phyloP scores from a whole-genome alignment of 805 yeast genomes.

The Yarrowia osloensis region DNA sequence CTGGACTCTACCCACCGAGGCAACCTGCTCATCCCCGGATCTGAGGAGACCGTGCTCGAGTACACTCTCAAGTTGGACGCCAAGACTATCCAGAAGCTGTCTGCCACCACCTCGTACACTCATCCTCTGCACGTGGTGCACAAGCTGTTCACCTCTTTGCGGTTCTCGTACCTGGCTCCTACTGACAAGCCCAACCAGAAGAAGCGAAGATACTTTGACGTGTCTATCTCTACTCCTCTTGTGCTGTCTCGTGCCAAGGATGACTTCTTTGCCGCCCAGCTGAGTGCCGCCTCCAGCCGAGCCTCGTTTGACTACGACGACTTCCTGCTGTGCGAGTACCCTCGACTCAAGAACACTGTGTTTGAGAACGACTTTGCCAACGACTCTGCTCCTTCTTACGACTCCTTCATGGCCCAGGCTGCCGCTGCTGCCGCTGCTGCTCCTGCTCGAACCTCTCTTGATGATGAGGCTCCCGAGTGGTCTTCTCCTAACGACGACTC shows the following conservation, averaged over 20 bases:
- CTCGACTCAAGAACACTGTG: constrained; percentile 23
- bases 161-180: constrained; percentile 30
- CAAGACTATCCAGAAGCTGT: background rate
- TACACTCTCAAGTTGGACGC: constrained; percentile 11
- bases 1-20: constrained; percentile 20
- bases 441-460: background rate
- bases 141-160: constrained; percentile 21
- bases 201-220: constrained; percentile 32
- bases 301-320: constrained; percentile 8
- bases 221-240: constrained; percentile 29
- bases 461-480: constrained; percentile 27
- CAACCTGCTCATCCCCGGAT: constrained; percentile 17
- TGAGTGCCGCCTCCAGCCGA: background rate
- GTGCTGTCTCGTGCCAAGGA: constrained; percentile 22
- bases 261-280: background rate
- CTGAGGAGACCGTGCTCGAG: constrained; percentile 19
- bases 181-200: constrained; percentile 15
- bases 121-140: constrained; percentile 20
- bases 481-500: constrained; percentile 10
- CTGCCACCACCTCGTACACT: constrained; percentile 11
- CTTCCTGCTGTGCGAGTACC: constrained; percentile 29
- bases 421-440: background rate
- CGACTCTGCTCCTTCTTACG: constrained; percentile 29
- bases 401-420: constrained; percentile 7
- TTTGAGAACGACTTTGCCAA: constrained; percentile 28